Conservation (phyloP, 805 yeast genomes). For the Saccharomycopsis selenospora region DNA sequence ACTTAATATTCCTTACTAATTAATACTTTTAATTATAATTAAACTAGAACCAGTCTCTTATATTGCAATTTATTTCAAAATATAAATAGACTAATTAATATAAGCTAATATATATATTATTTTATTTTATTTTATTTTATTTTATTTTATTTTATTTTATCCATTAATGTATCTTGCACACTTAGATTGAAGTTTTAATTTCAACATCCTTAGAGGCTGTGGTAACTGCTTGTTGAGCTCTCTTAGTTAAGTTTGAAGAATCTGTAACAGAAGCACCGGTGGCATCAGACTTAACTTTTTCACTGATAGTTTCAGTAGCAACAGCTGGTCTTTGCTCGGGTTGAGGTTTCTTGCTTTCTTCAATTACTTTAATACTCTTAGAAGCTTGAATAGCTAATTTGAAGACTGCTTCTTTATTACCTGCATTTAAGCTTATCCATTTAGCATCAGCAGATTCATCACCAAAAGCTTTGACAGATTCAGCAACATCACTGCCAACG, state of each 20-base stretch:
- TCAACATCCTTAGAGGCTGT: constrained; percentile 11
- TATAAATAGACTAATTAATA: too few species aligned
- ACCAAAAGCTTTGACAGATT: neutral
- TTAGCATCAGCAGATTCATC: constrained; percentile 5
- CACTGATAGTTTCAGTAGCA: neutral
- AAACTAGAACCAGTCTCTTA: too few species aligned
- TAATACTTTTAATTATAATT: too few species aligned
- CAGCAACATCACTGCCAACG: neutral
- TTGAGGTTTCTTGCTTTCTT: constrained; percentile 6
- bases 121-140: too few species aligned
- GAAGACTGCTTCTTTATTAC: constrained; percentile 2
- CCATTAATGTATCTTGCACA: neutral
- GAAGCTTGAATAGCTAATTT: constrained; percentile 6
- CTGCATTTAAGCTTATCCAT: constrained; percentile 11
- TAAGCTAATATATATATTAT: too few species aligned
- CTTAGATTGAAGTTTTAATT: constrained; percentile 2
- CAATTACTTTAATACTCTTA: neutral
- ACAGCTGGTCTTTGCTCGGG: neutral
- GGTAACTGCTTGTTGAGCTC: constrained; percentile 5
- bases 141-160: neutral
- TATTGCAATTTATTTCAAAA: too few species aligned
- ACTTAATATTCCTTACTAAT: neutral
- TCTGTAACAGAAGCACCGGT: constrained; percentile 13
- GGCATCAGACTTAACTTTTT: constrained; percentile 5
- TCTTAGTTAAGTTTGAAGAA: constrained; percentile 1